Conservation (phyloP, 2,329 filamentous ascomycete genomes). For the Purpureocillium lavendulum region DNA sequence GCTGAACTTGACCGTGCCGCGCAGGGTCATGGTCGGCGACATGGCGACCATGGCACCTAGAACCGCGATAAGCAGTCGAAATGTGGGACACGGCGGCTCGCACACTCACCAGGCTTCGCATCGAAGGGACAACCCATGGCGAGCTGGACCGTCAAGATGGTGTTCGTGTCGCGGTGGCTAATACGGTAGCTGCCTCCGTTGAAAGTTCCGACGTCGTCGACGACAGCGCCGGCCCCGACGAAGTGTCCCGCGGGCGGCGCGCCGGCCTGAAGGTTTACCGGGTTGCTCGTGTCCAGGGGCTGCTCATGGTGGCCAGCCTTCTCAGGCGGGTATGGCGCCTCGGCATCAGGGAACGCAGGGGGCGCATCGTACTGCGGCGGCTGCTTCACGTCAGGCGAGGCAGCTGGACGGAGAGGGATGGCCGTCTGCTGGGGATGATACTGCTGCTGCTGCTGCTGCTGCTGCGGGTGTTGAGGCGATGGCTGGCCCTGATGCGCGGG, state of each 20-base stretch:
- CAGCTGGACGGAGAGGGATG: constrained; percentile 15
- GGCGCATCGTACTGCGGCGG: constrained; percentile 17
- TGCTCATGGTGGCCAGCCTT: constrained; percentile 15
- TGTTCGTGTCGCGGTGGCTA: constrained; percentile 86
- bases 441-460: constrained; percentile 4
- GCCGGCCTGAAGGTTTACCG: constrained; percentile 25
- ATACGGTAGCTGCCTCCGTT: constrained; percentile 93
- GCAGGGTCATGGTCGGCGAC: constrained; percentile 79
- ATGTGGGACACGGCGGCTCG: neutral
- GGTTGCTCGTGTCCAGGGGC: constrained; percentile 12
- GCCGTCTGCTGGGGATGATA: constrained; percentile 11
- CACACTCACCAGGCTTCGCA: constrained; percentile 60
- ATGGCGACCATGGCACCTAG: constrained; percentile 87
- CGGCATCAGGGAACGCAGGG: constrained; percentile 12
- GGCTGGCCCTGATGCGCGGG: constrained; percentile 9
- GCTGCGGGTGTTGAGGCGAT: neutral
- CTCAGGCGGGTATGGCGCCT: constrained; percentile 17
- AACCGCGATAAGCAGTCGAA: neutral
- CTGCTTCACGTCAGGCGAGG: constrained; percentile 15
- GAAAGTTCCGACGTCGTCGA: constrained; percentile 91
- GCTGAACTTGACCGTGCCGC: constrained; percentile 75
- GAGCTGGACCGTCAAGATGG: constrained; percentile 79
- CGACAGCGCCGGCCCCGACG: constrained; percentile 48
- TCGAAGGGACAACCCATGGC: constrained; percentile 79
- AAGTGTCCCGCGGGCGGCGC: constrained; percentile 48